Base-by-base conservation (phyloP, 2,329 filamentous ascomycete genomes). In the Cucurbitaria berberidis region DNA sequence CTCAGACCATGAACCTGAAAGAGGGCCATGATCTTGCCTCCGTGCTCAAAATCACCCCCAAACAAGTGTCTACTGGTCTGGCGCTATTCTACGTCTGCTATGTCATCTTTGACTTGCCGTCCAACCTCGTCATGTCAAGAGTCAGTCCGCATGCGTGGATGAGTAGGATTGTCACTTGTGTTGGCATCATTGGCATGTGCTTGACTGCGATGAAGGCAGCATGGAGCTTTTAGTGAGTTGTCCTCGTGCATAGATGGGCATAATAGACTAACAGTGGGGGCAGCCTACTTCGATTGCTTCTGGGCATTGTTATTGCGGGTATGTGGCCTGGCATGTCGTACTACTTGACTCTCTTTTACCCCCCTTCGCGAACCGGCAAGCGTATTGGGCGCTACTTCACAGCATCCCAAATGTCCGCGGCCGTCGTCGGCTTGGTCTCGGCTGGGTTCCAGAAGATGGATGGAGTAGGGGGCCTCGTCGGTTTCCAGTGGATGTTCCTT, bases 311-410 rank as follows among this genome's bases (percentile, higher is more conserved):
- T 21, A 93, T 93, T 70, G 92, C 92, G 1, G 92, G 92, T 41
- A 92, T 96, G 88, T 96, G 92, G 92, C 92, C 92, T 0, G 92
- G 92, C 44, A 96, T 96, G 92, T 86, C 91, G 9, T 95, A 95
- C 74, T 96, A 96, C 69, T 81, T 96, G 41, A 96, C 92, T 0
- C 82, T 96, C 7, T 96, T 96, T 80, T 96, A 96, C 69, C 92
- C 92, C 6, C 91, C 92, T 0, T 90, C 89, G 5, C 84, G 90
- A 11, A 95, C 89, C 1, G 92, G 90, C 13, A 96, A 95, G 78
- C 84, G 92, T 34, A 96, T 96, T 60, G 92, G 92, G 32, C 85
- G 89, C 72, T 96, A 96, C 78, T 96, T 91, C 72, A 96, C 91
- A 1, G 92, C 92, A 1, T 85, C 91, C 0, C 92, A 96, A 72